phyloP scores from a whole-genome alignment of 805 yeast species.

The Helenozyma baotianmanensis region DNA sequence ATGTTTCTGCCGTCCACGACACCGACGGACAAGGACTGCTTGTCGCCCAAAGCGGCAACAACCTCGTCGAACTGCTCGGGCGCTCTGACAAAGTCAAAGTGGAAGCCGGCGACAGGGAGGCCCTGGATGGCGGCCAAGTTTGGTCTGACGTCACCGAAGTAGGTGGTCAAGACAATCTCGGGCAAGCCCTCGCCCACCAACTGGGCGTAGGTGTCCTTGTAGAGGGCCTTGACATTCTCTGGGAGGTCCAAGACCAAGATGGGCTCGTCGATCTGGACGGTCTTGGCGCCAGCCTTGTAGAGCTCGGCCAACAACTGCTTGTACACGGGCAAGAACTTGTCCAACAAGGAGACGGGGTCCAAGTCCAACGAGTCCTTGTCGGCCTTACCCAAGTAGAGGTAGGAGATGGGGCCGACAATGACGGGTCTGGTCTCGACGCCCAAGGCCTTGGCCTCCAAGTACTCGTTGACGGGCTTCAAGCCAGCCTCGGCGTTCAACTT shows the following conservation, averaged over 20 bases:
- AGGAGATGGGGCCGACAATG: constrained; percentile 93
- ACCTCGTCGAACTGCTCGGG: constrained; percentile 94
- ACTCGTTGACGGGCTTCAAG: constrained; percentile 95
- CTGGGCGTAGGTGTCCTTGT: constrained; percentile 79
- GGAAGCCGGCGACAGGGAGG: constrained; percentile 92
- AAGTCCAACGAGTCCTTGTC: constrained; percentile 96
- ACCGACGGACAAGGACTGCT: constrained; percentile 91
- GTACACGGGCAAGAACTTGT: constrained; percentile 90
- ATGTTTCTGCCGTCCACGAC: constrained; percentile 98
- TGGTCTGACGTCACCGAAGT: constrained; percentile 98
- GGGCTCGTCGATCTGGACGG: constrained; percentile 98
- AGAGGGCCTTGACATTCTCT: constrained; percentile 76
- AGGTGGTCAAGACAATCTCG: constrained; percentile 78
- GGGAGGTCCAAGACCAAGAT: constrained; percentile 90
- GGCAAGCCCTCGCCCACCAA: constrained; percentile 67
- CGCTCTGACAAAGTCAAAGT: constrained; percentile 92
- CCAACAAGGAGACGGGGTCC: constrained; percentile 86
- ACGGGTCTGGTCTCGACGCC: constrained; percentile 99
- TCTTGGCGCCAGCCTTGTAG: constrained; percentile 89
- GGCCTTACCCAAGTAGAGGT: constrained; percentile 92
- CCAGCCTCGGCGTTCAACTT: constrained; percentile 73
- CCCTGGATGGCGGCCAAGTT: constrained; percentile 84
- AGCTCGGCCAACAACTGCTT: constrained; percentile 83
- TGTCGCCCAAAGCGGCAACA: constrained; percentile 55
- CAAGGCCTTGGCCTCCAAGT: constrained; percentile 92